These are phyloP conservation scores for Chloromonas sp. DNA, from an alignment of 163 green algal genomes.

Conservation along the genomic window DNA sequence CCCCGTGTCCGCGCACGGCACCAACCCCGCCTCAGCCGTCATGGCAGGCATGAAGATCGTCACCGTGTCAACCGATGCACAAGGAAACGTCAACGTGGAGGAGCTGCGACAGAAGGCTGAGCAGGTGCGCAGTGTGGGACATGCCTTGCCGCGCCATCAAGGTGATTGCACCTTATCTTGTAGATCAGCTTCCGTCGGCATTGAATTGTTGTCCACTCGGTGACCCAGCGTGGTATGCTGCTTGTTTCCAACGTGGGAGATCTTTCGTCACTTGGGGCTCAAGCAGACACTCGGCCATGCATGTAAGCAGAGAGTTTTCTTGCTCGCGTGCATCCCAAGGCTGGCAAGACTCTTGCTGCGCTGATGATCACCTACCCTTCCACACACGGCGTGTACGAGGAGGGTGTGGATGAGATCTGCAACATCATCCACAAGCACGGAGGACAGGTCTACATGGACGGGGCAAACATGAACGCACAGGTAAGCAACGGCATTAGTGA, in stretches of 20 bases:
- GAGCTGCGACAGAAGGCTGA: slow-evolving; percentile 68
- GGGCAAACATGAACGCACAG: slow-evolving; percentile 99
- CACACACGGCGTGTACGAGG: slow-evolving; percentile 96
- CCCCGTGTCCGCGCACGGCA: slow-evolving; percentile 94
- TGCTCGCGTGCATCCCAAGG: too few relatives aligned
- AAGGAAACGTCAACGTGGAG: slow-evolving; percentile 92
- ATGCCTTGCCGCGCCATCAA: too few relatives aligned
- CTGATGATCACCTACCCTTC: slow-evolving; percentile 99
- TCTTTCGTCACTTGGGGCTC: too few relatives aligned
- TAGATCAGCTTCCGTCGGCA: too few relatives aligned
- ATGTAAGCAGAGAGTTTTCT: too few relatives aligned
- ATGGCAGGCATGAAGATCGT: slow-evolving; percentile 96
- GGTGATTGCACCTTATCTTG: too few relatives aligned
- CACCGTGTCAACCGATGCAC: slow-evolving; percentile 25
- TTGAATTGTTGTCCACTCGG: too few relatives aligned
- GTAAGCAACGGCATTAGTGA: slow-evolving; percentile 18
- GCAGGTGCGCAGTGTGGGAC: slow-evolving; percentile 6
- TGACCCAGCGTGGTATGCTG: too few relatives aligned
- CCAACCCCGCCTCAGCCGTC: slow-evolving; percentile 93
- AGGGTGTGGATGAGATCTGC: slow-evolving; percentile 95
- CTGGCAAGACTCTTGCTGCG: slow-evolving; percentile 76
- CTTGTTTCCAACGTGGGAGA: too few relatives aligned
- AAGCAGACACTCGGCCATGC: too few relatives aligned
- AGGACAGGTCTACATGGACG: slow-evolving; percentile 99
- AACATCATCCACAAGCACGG: slow-evolving; percentile 89